Conservation (phyloP, 768 basidiomycete genomes). For the Phaeotremella skinneri region DNA sequence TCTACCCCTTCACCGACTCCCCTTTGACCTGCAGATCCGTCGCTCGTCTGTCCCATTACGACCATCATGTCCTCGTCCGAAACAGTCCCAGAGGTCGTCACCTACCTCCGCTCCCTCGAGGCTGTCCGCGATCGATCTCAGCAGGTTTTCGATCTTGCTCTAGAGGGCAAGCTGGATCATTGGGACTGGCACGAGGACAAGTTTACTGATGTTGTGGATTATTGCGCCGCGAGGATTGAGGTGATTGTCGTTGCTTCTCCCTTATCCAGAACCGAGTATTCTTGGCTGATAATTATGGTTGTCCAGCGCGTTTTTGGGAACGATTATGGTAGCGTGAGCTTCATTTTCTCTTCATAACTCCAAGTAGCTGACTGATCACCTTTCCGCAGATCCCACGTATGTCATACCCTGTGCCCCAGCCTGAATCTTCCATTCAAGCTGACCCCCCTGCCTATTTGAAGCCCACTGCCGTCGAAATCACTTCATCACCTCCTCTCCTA, state of each 20-base stretch:
- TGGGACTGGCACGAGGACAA: slow-evolving; percentile 80
- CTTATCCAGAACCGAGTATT: background rate
- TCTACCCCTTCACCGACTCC: no score
- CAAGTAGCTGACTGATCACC: slow-evolving; percentile 1
- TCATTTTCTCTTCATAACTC: background rate
- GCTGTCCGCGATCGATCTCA: slow-evolving; percentile 84
- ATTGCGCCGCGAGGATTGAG: slow-evolving; percentile 74
- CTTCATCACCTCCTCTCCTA: slow-evolving; percentile 23
- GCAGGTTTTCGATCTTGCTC: slow-evolving; percentile 73
- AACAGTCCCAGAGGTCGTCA: slow-evolving; percentile 8
- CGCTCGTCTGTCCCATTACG: background rate
- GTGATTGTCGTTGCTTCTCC: slow-evolving; percentile 51
- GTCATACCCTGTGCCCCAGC: background rate
- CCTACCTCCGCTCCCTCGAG: slow-evolving; percentile 56
- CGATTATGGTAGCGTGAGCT: slow-evolving; percentile 56
- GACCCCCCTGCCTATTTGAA: no score
- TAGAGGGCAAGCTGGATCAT: slow-evolving; percentile 71
- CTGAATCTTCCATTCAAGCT: background rate
- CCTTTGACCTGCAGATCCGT: background rate
- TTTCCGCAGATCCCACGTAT: slow-evolving; percentile 29
- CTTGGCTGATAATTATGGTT: background rate
- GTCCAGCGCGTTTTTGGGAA: slow-evolving; percentile 74
- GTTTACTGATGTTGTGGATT: slow-evolving; percentile 66
- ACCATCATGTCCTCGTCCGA: background rate
- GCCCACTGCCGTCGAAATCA: slow-evolving; percentile 39